Base-by-base conservation (phyloP, 345 rosid species). In the Psidium guajava region DNA sequence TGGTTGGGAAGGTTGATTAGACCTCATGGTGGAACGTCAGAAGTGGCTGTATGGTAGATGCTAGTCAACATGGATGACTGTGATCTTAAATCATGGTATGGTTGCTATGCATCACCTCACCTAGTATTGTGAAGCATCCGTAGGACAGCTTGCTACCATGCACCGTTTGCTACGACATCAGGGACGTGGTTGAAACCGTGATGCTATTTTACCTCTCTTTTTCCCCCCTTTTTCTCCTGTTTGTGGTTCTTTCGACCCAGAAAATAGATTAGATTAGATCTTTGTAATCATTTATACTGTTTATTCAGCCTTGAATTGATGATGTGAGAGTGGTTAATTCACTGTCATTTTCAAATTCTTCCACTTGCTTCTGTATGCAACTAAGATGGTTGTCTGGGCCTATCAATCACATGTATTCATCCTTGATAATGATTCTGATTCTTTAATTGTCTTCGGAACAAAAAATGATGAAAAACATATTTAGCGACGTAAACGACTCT, bases 1-100 rank as follows among this genome's bases (percentile, higher is more conserved):
- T 10, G 89, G 88, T 32, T 89, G 92, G 91, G 90, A 84, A 44
- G 87, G 84, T 54, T 89, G 61, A 88, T 82, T 51, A 59, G 40
- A 49, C 24, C 24, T 64, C 75, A 64, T 32, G 20, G 47, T 36
- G 80, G 47, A 69, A 69, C 13, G 11, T 52, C 5, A 22, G 5
- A 44, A 51, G 83, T 28, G 47, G 59, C 15, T 53, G 57, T 40
- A 82, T 52, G 11, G 13, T 32, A 69, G 11, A 4, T 69, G 25
- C 47, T 69, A 20, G 80, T 69, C 42, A 36, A 69, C 80, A 20
- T 69, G 18, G 80, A 36, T 69, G 47, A 18, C 80, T 69, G 25
- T 8, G 25, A 18, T 69, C 80, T 40, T 11, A 18, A 64, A 69
- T 69, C 80, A 69, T 69, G 47, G 80, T 69, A 18, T 4, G 25